These are phyloP conservation scores for Oryza glaberrima DNA, from an alignment of 176 grass and related monocot species.

Conservation along the genomic window DNA sequence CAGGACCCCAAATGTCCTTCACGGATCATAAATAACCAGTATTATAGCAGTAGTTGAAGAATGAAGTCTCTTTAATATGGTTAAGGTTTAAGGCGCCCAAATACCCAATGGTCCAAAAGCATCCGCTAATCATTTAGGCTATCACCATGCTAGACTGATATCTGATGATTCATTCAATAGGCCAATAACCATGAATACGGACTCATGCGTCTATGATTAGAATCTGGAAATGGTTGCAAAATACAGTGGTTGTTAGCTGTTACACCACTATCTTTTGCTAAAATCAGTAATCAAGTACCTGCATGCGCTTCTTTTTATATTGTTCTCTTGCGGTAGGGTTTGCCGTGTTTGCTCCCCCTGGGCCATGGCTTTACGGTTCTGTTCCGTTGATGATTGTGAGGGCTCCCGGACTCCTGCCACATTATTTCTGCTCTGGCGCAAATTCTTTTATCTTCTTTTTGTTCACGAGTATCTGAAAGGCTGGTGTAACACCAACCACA, in stretches of 20 bases:
- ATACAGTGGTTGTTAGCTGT: neutral
- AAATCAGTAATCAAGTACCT: neutral
- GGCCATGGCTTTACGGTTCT: neutral
- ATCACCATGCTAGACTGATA: neutral
- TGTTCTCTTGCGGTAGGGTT: neutral
- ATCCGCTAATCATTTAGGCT: neutral
- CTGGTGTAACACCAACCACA: conserved; percentile 3
- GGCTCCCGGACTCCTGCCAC: neutral
- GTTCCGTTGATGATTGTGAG: neutral
- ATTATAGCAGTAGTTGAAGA: neutral
- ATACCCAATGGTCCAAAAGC: neutral
- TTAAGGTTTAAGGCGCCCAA: neutral
- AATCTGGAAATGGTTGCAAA: neutral
- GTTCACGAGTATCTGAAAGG: conserved; percentile 24
- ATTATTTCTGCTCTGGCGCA: conserved; percentile 9
- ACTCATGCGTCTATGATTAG: conserved; percentile 15
- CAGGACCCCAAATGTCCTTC: neutral
- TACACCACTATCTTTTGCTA: neutral
- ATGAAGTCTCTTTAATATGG: neutral
- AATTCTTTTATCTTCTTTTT: neutral
- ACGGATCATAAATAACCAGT: neutral
- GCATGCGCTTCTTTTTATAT: neutral
- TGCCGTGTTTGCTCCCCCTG: neutral
- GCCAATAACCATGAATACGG: neutral
- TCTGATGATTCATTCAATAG: conserved; percentile 41